Base-by-base conservation (phyloP, 371 early-diverging fungal species). In the Apophysomyces sp. region DNA sequence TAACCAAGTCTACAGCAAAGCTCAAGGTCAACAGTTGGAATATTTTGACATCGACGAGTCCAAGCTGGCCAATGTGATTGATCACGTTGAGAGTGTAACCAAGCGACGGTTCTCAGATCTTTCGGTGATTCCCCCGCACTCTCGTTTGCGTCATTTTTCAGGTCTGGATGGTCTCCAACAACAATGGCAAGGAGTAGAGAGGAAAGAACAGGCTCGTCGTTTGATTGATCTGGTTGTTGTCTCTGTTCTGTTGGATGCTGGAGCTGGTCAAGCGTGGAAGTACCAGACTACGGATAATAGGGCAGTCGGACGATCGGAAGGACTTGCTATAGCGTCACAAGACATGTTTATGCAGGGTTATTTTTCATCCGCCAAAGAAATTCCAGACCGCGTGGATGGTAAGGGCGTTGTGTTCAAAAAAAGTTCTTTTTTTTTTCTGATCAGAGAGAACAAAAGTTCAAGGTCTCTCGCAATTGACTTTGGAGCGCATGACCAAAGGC, bases 181-280 rank as follows among this genome's bases (percentile, higher is more conserved):
- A 12, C 39, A 52, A 28, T 74, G 74, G 74, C 53, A 65, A 16
- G 61, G 55, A 12, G 61, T 78, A 4, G 84, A 84, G 36, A 62
- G 61, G 8, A 52, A 78, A 28, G 93, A 93, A 69, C 76, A 78
- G 15, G 78, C 89, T 12, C 84, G 92, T 21, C 83, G 94, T 12
- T 61, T 92, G 6, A 71, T 96, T 8, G 97, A 97, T 69, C 72
- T 96, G 55, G 90, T 93, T 44, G 85, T 95, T 32, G 92, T 95
- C 0, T 93, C 94, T 2, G 97, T 97, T 5, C 79, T 97, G 24
- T 77, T 97, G 8, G 97, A 97, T 69, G 97, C 97, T 8, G 97
- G 97, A 0, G 97, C 97, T 0, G 97, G 97, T 4, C 83, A 82
- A 63, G 56, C 65, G 7, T 97, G 96, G 96, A 76, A 67, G 21